These are phyloP conservation scores for Parafenestella ontariensis DNA, from an alignment of 2,329 filamentous ascomycete species.

Conservation along the genomic window DNA sequence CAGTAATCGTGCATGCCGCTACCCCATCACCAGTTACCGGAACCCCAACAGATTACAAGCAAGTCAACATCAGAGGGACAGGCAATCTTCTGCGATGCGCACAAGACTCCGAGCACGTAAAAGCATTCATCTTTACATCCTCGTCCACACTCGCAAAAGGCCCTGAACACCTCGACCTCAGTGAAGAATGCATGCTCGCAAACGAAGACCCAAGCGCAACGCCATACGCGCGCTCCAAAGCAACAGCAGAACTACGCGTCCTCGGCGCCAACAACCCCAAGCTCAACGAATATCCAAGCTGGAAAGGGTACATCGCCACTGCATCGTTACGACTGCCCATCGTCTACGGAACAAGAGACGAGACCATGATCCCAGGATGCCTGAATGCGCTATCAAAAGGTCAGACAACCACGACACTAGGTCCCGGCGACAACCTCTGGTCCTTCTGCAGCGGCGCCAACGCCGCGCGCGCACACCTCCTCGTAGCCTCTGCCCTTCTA, in stretches of 20 bases:
- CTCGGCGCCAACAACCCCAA: conserved; percentile 15
- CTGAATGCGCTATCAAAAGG: conserved; percentile 15
- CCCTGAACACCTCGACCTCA: conserved; percentile 9
- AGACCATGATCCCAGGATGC: conserved; percentile 12
- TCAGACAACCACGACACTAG: conserved; percentile 40
- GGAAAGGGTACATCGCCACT: conserved; percentile 14
- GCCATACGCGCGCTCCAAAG: conserved; percentile 19
- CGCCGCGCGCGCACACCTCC: conserved; percentile 31
- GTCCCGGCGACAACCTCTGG: conserved; percentile 39
- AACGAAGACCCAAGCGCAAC: conserved; percentile 13
- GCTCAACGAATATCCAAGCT: background rate
- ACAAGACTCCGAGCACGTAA: conserved; percentile 10
- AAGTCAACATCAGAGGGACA: conserved; percentile 14
- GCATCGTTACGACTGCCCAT: conserved; percentile 18
- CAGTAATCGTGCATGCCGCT: conserved; percentile 20
- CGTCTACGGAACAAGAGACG: conserved; percentile 17
- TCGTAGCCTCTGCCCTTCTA: conserved; percentile 38
- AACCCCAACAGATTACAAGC: conserved; percentile 13
- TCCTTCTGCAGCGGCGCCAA: conserved; percentile 39
- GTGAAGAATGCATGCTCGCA: conserved; percentile 13
- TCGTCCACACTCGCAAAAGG: conserved; percentile 15
- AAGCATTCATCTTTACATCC: conserved; percentile 19
- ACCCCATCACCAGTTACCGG: conserved; percentile 18
- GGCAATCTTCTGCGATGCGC: conserved; percentile 10
- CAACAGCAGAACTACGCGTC: conserved; percentile 17